These are phyloP conservation scores for Basipetospora chlamydospora DNA, from an alignment of 2,329 filamentous ascomycete genomes.

Conservation along the genomic window DNA sequence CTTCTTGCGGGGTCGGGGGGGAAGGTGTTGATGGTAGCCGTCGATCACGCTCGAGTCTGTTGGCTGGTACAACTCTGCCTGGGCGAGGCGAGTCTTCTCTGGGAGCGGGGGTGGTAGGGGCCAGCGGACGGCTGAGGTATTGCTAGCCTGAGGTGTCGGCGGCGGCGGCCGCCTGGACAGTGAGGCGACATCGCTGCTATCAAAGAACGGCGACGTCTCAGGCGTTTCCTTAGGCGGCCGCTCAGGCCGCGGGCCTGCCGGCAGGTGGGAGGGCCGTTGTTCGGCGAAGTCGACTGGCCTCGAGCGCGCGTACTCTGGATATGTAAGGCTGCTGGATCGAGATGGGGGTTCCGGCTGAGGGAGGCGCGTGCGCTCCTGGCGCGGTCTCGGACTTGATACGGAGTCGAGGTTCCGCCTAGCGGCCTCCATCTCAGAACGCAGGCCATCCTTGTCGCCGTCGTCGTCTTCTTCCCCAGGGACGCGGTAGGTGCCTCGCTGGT, in stretches of 20 bases:
- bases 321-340: conserved; percentile 16
- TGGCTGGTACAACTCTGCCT: neutral
- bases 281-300: conserved; percentile 30
- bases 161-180: neutral
- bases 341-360: conserved; percentile 7
- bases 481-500: no score
- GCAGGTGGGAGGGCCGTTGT: neutral
- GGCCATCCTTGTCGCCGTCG: conserved; percentile 25
- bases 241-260: conserved; percentile 11
- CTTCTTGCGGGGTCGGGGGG: conserved; percentile 16
- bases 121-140: conserved; percentile 10
- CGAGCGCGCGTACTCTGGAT: conserved; percentile 41
- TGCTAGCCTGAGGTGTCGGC: neutral
- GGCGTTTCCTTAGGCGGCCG: conserved; percentile 17
- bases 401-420: conserved; percentile 31
- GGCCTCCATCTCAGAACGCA: conserved; percentile 37
- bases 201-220: conserved; percentile 1
- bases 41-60: no score
- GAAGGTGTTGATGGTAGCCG: conserved; percentile 5
- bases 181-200: neutral
- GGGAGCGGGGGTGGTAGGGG: conserved; percentile 7
- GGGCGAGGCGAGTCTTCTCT: neutral
- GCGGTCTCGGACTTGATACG: conserved; percentile 11
- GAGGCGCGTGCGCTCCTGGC: conserved; percentile 8
- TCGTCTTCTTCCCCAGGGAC: conserved; percentile 23